A percentile compares a stretch with the other conserved stretches of the same genome.
These are phyloP conservation scores for Fusarium dimerum DNA, from an alignment of 2,329 filamentous ascomycete species.

Conservation along the genomic window DNA sequence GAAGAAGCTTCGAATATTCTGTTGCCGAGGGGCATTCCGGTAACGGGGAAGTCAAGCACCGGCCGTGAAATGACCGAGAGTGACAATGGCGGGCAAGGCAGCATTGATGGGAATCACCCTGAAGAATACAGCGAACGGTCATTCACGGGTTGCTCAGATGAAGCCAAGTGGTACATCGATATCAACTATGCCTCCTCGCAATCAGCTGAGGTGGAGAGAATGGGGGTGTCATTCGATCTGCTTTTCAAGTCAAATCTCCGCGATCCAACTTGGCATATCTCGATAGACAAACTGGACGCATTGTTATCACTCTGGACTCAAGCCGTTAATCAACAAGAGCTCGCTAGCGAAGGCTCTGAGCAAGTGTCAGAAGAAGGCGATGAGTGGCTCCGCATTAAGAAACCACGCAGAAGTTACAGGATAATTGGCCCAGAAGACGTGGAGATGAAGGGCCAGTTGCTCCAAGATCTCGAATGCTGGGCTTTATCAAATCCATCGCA, in stretches of 20 bases:
- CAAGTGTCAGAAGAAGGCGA: neutral
- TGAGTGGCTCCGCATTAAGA: neutral
- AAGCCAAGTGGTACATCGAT: too few relatives aligned
- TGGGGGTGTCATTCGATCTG: neutral
- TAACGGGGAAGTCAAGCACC: neutral
- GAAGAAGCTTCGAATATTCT: neutral
- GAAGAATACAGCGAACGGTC: too few relatives aligned
- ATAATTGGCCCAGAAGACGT: neutral
- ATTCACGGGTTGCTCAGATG: too few relatives aligned
- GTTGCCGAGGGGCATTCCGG: neutral
- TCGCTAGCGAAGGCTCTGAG: too few relatives aligned
- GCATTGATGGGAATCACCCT: too few relatives aligned
- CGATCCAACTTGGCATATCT: neutral
- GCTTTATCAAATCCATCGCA: neutral
- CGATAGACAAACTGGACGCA: neutral
- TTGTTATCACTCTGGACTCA: neutral
- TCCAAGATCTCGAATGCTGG: slow-evolving; percentile 1
- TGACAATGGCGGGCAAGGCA: too few relatives aligned
- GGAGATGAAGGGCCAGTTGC: neutral
- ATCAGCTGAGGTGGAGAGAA: neutral
- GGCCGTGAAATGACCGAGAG: too few relatives aligned
- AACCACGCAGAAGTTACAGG: neutral
- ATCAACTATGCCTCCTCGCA: neutral
- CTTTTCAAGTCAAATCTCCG: too few relatives aligned
- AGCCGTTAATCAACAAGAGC: neutral